A percentile compares a stretch with the other conserved stretches of the same genome.
Evolutionary conservation across 345 rosid species (phyloP).

Genomic region (Kandelia obovata): DNA sequence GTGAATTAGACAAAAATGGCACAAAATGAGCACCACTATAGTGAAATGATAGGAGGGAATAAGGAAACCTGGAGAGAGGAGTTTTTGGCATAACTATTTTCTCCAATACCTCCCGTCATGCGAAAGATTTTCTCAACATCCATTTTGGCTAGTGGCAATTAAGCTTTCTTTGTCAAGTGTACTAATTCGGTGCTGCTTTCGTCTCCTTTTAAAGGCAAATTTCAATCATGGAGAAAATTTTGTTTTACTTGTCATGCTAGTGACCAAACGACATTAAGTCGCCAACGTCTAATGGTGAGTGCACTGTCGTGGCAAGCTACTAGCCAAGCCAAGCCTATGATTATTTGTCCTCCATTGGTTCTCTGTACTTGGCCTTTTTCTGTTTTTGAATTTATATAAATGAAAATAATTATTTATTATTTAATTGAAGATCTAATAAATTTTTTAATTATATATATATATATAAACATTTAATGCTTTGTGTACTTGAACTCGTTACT

Average conservation of each 20-base stretch:
- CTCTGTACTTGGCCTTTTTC: too few relatives aligned
- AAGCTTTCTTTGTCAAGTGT: neutral
- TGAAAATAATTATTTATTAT: too few relatives aligned
- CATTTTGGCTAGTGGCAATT: constrained; percentile 12
- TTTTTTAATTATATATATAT: too few relatives aligned
- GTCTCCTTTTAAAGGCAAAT: constrained; percentile 11
- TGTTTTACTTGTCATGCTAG: neutral
- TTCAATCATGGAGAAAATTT: constrained; percentile 8
- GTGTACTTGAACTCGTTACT: too few relatives aligned
- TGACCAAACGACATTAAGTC: neutral
- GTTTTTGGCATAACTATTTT: constrained; percentile 68
- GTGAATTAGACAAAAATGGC: neutral
- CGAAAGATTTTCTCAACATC: constrained; percentile 35
- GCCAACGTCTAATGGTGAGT: neutral
- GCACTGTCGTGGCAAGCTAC: neutral
- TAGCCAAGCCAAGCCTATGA: neutral
- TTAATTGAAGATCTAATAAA: too few relatives aligned
- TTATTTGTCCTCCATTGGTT: too few relatives aligned
- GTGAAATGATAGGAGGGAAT: neutral
- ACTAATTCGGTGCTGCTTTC: neutral
- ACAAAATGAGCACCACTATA: neutral
- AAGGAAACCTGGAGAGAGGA: constrained; percentile 55
- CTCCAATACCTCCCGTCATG: constrained; percentile 57
- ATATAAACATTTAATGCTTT: too few relatives aligned
- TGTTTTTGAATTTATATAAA: too few relatives aligned